A percentile compares a stretch with the other conserved stretches of the same genome.
Evolutionary conservation across 1,139 yeast species (phyloP).

Genomic region (Blastobotrys serpentis): DNA sequence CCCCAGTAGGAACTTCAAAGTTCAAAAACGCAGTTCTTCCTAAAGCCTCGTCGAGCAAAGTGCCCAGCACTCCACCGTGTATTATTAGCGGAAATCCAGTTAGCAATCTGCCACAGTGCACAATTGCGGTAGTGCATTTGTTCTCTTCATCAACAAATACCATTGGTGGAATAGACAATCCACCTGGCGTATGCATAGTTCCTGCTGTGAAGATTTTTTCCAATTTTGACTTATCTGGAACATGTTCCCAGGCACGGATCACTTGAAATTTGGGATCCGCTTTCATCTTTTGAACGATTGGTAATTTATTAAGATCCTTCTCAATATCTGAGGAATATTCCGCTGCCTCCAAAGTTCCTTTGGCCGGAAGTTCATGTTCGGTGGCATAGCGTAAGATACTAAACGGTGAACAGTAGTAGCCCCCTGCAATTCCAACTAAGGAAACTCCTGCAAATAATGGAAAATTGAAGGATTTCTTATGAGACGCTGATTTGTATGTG

Average conservation of each 20-base stretch:
- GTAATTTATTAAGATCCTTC: slow-evolving; percentile 48
- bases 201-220: slow-evolving; percentile 37
- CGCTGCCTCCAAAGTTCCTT: slow-evolving; percentile 14
- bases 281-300: slow-evolving; percentile 51
- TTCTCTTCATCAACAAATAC: slow-evolving; percentile 57
- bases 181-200: slow-evolving; percentile 65
- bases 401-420: slow-evolving; percentile 18
- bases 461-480: background rate
- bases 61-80: slow-evolving; percentile 89
- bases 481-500: background rate
- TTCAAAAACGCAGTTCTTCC: slow-evolving; percentile 54
- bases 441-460: slow-evolving; percentile 5
- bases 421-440: slow-evolving; percentile 13
- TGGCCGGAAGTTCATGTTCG: slow-evolving; percentile 17
- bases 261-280: slow-evolving; percentile 45
- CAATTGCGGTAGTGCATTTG: slow-evolving; percentile 60
- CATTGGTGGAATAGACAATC: slow-evolving; percentile 69
- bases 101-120: slow-evolving; percentile 75
- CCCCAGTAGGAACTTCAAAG: slow-evolving; percentile 26
- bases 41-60: slow-evolving; percentile 73
- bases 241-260: slow-evolving; percentile 56
- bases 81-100: slow-evolving; percentile 86
- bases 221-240: slow-evolving; percentile 33
- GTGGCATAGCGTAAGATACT: slow-evolving; percentile 11
- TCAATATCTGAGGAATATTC: slow-evolving; percentile 20